Conservation (phyloP, 2,329 filamentous ascomycete species). For the Graphilbum ipis-grandicollis region DNA sequence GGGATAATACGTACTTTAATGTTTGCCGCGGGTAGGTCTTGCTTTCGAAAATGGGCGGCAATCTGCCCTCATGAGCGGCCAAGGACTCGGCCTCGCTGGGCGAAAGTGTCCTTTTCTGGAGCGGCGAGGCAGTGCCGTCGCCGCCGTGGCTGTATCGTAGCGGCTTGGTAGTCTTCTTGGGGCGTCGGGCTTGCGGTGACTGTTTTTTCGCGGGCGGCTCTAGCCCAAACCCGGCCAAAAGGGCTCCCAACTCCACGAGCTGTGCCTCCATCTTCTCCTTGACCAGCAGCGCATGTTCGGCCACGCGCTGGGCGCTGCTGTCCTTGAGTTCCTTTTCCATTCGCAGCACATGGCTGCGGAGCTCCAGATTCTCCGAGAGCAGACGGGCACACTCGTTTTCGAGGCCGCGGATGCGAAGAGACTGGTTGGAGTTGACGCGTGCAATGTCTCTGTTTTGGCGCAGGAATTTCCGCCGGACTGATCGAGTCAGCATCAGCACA, state of each 20-base stretch:
- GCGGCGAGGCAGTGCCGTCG: conserved; percentile 3
- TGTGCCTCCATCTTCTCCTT: conserved; percentile 56
- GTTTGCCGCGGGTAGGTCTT: conserved; percentile 51
- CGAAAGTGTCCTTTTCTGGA: conserved; percentile 36
- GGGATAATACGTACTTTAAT: conserved; percentile 36
- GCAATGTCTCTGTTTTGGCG: conserved; percentile 75
- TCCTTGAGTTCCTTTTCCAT: conserved; percentile 51
- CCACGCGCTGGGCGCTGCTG: conserved; percentile 38
- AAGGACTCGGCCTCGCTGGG: conserved; percentile 34
- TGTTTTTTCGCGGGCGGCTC: conserved; percentile 37
- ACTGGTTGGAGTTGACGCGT: conserved; percentile 60
- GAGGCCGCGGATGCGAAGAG: conserved; percentile 57
- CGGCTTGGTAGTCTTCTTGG: conserved; percentile 24
- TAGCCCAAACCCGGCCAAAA: conserved; percentile 48
- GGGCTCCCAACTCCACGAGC: conserved; percentile 48
- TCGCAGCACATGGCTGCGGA: conserved; percentile 52
- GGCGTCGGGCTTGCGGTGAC: conserved; percentile 22
- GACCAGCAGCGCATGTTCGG: conserved; percentile 50
- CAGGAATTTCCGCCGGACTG: conserved; percentile 64
- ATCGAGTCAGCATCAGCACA: neutral
- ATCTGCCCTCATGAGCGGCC: conserved; percentile 32
- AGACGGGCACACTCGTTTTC: conserved; percentile 61
- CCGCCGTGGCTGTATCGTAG: conserved; percentile 12
- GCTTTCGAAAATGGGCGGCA: conserved; percentile 53
- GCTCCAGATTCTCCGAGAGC: conserved; percentile 60